These are phyloP conservation scores for Rhizoclosmatium sp. DNA, from an alignment of 192 early-diverging fungal genomes.

Conservation along the genomic window DNA sequence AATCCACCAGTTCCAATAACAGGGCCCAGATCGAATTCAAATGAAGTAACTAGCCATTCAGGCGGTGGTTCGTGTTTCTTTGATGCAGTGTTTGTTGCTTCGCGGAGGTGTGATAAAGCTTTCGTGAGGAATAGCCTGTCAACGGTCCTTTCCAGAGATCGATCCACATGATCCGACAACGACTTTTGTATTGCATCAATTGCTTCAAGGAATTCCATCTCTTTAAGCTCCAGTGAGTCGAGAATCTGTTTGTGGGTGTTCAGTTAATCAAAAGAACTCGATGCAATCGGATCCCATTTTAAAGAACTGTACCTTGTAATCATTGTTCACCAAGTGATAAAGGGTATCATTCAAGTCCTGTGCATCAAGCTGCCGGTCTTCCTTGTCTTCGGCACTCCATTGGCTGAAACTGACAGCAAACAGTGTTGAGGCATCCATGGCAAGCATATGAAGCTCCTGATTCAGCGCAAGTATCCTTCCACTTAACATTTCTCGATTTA, in stretches of 20 bases:
- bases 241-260: conserved; percentile 17
- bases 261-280: too few relatives aligned
- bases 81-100: conserved; percentile 4
- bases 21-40: conserved; percentile 43
- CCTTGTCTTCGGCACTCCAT: conserved; percentile 40
- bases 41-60: conserved; percentile 46
- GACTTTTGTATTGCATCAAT: conserved; percentile 42
- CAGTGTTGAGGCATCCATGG: not conserved
- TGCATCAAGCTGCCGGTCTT: conserved; percentile 36
- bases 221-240: conserved; percentile 30
- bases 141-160: conserved; percentile 32
- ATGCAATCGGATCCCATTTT: not conserved
- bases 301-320: conserved; percentile 25
- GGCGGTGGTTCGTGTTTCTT: not conserved
- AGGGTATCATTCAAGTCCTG: conserved; percentile 37
- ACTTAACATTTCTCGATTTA: not conserved
- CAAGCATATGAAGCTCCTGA: conserved; percentile 8
- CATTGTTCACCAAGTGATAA: conserved; percentile 42
- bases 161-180: conserved; percentile 25
- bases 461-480: not conserved
- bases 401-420: conserved; percentile 24
- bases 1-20: conserved; percentile 43
- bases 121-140: conserved; percentile 34
- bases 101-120: conserved; percentile 33
- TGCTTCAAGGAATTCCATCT: conserved; percentile 39